These are phyloP conservation scores for Coniella vitis DNA, from an alignment of 2,329 filamentous ascomycete genomes.

Conservation along the genomic window DNA sequence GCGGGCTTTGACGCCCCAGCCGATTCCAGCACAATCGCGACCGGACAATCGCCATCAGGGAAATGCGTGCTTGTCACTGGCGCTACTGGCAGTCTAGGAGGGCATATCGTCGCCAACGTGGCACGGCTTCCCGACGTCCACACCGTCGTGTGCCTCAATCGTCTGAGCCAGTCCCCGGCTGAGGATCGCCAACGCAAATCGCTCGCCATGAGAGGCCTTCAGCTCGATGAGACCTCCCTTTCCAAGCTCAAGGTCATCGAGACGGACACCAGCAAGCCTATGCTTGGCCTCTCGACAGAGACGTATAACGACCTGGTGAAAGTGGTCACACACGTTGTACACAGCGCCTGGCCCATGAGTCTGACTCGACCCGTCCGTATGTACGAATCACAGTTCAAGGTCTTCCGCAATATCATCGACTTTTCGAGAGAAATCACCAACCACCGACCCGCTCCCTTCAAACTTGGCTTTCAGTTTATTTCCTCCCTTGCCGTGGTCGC, in stretches of 20 bases:
- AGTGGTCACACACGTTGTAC: conserved; percentile 42
- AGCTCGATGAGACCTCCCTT: neutral
- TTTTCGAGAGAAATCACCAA: conserved; percentile 25
- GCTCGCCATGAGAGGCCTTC: conserved; percentile 11
- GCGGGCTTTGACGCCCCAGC: conserved; percentile 7
- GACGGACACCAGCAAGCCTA: conserved; percentile 32
- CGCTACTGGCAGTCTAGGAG: conserved; percentile 31
- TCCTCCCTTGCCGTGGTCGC: conserved; percentile 36
- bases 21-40: neutral
- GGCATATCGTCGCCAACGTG: conserved; percentile 27
- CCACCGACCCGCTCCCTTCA: neutral
- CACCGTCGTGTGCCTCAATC: conserved; percentile 39
- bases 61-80: conserved; percentile 31
- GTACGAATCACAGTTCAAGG: conserved; percentile 35
- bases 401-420: conserved; percentile 39
- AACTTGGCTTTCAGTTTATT: conserved; percentile 32
- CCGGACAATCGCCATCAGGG: neutral
- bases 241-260: conserved; percentile 34
- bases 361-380: conserved; percentile 29
- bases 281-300: conserved; percentile 33
- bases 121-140: conserved; percentile 23
- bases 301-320: conserved; percentile 32
- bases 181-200: conserved; percentile 27
- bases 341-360: conserved; percentile 47
- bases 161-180: conserved; percentile 22